Conservation (phyloP, 495 filamentous ascomycete species). For the Penicillium subrubescens region DNA sequence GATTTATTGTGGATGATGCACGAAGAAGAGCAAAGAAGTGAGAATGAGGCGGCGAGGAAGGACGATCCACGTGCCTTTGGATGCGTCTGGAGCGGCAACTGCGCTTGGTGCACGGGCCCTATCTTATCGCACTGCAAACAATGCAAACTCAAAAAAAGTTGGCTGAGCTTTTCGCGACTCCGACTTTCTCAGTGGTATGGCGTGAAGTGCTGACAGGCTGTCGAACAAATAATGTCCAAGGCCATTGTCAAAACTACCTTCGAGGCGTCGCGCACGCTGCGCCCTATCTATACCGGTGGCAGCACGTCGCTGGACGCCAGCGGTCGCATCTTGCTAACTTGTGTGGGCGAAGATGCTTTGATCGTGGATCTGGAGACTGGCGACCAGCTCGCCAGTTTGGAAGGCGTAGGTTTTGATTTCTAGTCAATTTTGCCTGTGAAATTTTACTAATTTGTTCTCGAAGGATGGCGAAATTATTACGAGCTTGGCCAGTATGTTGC, state of each 20-base stretch:
- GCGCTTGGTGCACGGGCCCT: conserved; percentile 25
- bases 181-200: conserved; percentile 15
- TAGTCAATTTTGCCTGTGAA: not conserved
- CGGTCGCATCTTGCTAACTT: conserved; percentile 82
- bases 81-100: not conserved
- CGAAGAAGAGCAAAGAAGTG: not conserved
- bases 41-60: conserved; percentile 3
- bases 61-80: not conserved
- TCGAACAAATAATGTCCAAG: conserved; percentile 46
- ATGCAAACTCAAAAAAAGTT: conserved; percentile 48
- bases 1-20: not conserved
- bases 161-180: conserved; percentile 30
- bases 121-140: conserved; percentile 41
- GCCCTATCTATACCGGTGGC: conserved; percentile 92
- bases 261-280: conserved; percentile 75
- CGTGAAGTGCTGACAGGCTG: conserved; percentile 25
- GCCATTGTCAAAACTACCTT: conserved; percentile 77
- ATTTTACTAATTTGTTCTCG: conserved; percentile 19
- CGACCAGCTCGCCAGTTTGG: conserved; percentile 77
- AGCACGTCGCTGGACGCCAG: conserved; percentile 78
- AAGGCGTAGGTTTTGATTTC: conserved; percentile 68
- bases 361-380: conserved; percentile 85
- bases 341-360: conserved; percentile 84
- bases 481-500: conserved; percentile 69
- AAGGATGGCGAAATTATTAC: conserved; percentile 94